These are phyloP conservation scores for Hysterangium stoloniferum DNA, from an alignment of 768 basidiomycete species.

Conservation along the genomic window DNA sequence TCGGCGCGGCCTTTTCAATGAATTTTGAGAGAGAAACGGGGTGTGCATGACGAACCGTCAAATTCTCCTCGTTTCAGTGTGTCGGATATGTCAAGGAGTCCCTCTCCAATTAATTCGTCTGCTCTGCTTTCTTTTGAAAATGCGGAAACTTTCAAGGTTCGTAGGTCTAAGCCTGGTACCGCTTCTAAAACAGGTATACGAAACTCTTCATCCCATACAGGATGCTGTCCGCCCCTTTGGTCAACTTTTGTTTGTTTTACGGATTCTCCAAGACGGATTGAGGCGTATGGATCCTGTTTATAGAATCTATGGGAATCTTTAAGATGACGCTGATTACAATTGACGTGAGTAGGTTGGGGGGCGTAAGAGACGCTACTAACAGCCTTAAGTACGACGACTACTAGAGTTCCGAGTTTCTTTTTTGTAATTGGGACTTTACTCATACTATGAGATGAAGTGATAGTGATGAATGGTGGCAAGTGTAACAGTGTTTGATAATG, in stretches of 20 bases:
- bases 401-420: conserved; percentile 69
- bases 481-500: too few relatives aligned
- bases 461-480: neutral
- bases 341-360: neutral
- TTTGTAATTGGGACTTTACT: too few relatives aligned
- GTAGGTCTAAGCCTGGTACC: conserved; percentile 41
- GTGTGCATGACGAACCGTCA: conserved; percentile 54
- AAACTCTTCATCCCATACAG: conserved; percentile 87
- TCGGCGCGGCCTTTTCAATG: neutral
- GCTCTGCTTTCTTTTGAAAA: conserved; percentile 75
- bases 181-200: conserved; percentile 65
- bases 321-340: conserved; percentile 45
- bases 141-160: conserved; percentile 63
- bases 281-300: conserved; percentile 86
- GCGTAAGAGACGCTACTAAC: too few relatives aligned
- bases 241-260: conserved; percentile 67
- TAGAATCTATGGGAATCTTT: conserved; percentile 78
- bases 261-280: conserved; percentile 49
- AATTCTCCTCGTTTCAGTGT: conserved; percentile 84
- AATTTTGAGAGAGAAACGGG: neutral
- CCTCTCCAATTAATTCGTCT: conserved; percentile 69
- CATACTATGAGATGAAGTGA: neutral
- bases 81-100: conserved; percentile 64
- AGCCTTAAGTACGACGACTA: conserved; percentile 81
- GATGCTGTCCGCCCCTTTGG: conserved; percentile 86